phyloP scores from a whole-genome alignment of 2,329 filamentous ascomycete genomes.

The Aspergillus fischeri region DNA sequence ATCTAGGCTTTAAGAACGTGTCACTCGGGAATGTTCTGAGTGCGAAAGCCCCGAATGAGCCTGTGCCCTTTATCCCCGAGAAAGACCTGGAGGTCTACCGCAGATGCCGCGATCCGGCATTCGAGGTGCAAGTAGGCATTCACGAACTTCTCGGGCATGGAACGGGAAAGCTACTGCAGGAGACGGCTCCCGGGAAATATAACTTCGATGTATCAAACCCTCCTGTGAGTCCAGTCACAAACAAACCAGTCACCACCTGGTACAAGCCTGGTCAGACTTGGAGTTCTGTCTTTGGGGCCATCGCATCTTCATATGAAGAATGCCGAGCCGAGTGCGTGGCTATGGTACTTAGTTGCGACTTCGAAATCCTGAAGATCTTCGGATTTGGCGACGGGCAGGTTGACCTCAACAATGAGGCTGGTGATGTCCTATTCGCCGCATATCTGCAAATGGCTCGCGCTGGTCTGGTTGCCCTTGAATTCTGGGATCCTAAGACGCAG shows the following conservation, averaged over 20 bases:
- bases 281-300: constrained; percentile 84
- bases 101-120: constrained; percentile 78
- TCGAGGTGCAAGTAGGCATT: constrained; percentile 93
- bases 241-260: constrained; percentile 75
- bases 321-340: constrained; percentile 92
- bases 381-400: constrained; percentile 75
- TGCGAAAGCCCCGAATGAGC: constrained; percentile 88
- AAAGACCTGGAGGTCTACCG: constrained; percentile 74
- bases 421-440: constrained; percentile 79
- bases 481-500: constrained; percentile 85
- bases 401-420: constrained; percentile 71
- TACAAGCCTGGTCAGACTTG: constrained; percentile 96
- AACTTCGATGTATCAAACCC: constrained; percentile 85
- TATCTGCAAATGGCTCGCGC: constrained; percentile 94
- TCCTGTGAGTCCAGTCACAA: constrained; percentile 73
- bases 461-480: constrained; percentile 82
- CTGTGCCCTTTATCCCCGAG: constrained; percentile 81
- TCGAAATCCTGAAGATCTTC: constrained; percentile 83
- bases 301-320: constrained; percentile 88
- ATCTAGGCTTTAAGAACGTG: constrained; percentile 64
- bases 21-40: constrained; percentile 89
- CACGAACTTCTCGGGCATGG: constrained; percentile 88
- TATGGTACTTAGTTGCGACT: constrained; percentile 87
- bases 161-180: constrained; percentile 88
- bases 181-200: constrained; percentile 73